Conservation (phyloP, 2,329 filamentous ascomycete species). For the Lachnellula arida region DNA sequence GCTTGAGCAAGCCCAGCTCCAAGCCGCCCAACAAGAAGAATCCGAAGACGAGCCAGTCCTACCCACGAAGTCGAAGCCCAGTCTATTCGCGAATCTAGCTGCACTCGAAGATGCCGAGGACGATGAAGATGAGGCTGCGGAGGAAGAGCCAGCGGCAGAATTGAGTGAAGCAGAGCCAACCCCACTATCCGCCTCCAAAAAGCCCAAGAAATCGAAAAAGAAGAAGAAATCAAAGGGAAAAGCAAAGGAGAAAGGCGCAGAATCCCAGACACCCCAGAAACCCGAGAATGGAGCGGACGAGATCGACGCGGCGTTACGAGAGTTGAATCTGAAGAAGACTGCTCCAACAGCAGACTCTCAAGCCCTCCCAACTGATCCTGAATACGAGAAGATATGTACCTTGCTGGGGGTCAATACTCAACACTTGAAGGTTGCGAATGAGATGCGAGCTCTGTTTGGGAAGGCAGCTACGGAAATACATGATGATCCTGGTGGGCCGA, state of each 20-base stretch:
- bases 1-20: constrained; percentile 22
- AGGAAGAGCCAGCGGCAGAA: constrained; percentile 28
- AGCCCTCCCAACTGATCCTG: constrained; percentile 28
- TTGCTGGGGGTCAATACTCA: constrained; percentile 61
- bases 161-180: constrained; percentile 33
- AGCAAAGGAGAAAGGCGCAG: constrained; percentile 34
- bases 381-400: constrained; percentile 43
- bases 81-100: constrained; percentile 51
- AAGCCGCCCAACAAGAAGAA: constrained; percentile 26
- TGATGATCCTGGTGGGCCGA: constrained; percentile 41
- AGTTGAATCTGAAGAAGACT: constrained; percentile 44
- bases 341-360: constrained; percentile 13
- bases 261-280: constrained; percentile 24
- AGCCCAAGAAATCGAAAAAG: constrained; percentile 58
- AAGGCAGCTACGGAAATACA: constrained; percentile 53
- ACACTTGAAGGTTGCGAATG: constrained; percentile 79
- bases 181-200: constrained; percentile 33
- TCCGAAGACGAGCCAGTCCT: constrained; percentile 29
- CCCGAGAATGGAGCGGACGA: constrained; percentile 48
- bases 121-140: constrained; percentile 26
- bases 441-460: constrained; percentile 78
- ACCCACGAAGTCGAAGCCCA: constrained; percentile 38
- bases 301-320: constrained; percentile 59
- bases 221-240: constrained; percentile 55
- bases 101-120: constrained; percentile 36